Evolutionary conservation across 345 rosid genomes (phyloP).

Genomic region (Hibiscus tridactylites): DNA sequence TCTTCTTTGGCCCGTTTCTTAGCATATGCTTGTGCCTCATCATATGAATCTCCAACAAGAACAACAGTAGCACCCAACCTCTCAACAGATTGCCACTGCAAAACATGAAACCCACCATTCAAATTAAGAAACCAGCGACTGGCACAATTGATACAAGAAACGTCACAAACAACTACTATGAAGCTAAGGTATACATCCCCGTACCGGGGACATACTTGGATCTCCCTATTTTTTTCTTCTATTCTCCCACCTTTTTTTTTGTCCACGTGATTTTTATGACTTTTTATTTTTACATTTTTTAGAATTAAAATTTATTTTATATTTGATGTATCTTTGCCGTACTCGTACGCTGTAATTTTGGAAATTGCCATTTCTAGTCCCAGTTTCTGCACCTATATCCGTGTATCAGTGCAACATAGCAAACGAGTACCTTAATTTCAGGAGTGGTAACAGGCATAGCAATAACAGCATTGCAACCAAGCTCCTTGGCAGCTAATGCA

Average conservation of each 20-base stretch:
- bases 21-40: constrained; percentile 82
- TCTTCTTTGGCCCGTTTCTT: constrained; percentile 63
- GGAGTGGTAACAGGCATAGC: constrained; percentile 93
- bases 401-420: no score
- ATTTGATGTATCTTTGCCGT: no score
- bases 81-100: constrained; percentile 85
- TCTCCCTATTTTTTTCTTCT: no score
- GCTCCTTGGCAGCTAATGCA: constrained; percentile 68
- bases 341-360: no score
- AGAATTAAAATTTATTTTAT: no score
- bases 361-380: no score
- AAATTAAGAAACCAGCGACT: background rate
- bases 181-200: no score
- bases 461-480: constrained; percentile 71
- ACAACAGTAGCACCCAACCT: constrained; percentile 76
- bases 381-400: no score
- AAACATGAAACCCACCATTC: constrained; percentile 7
- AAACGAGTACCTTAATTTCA: constrained; percentile 59
- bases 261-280: no score
- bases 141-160: background rate
- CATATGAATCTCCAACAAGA: constrained; percentile 84
- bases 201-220: no score
- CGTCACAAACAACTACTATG: background rate
- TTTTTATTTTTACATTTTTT: no score
- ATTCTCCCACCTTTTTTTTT: no score